Base-by-base conservation (phyloP, 805 yeast genomes). In the Peterozyma xylosa region DNA sequence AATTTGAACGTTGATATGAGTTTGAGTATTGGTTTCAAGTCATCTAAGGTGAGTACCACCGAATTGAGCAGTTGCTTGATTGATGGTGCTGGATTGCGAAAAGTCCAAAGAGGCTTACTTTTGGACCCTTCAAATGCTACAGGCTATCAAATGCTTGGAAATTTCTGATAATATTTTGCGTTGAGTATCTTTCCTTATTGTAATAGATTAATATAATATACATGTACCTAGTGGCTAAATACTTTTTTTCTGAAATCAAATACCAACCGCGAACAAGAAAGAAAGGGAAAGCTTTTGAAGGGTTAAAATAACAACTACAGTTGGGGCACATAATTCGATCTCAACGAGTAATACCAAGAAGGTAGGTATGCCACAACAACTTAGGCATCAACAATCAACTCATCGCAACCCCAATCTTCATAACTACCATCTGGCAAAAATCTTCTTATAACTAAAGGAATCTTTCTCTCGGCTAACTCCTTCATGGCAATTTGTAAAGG, bases 361-460 rank as follows among this genome's bases (percentile, higher is more conserved):
- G 7, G 27, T 21, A 21, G 7, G 7, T 5, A 32, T 30, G 33
- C 11, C 11, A 13, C 34, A 13, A 32, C 34, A 32, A 32, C 15
- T 32, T 32, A 21, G 27, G 27, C 27, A 21, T 93, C 98, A 45
- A 90, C 86, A 59, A 93, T 90, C 58, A 93, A 76, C 67, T 93
- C 99, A 64, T 93, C 98, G 58, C 96, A 93, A 42, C 96, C 96
- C 99, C 99, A 93, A 62, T 93, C 99, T 68, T 93, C 99, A 58
- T 80, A 91, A 42, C 95, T 79, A 5, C 98, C 96, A 61, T 95
- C 99, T 3, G 99, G 99, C 54, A 93, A 74, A 60, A 88, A 95
- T 66, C 99, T 77, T 75, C 99, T 80, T 40, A 93, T 86, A 38
- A 95, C 95, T 56, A 93, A 74, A 1, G 99, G 99, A 45, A 95